phyloP scores from a whole-genome alignment of 2,329 filamentous ascomycete genomes.

The Aspergillus pseudoviridinutans region DNA sequence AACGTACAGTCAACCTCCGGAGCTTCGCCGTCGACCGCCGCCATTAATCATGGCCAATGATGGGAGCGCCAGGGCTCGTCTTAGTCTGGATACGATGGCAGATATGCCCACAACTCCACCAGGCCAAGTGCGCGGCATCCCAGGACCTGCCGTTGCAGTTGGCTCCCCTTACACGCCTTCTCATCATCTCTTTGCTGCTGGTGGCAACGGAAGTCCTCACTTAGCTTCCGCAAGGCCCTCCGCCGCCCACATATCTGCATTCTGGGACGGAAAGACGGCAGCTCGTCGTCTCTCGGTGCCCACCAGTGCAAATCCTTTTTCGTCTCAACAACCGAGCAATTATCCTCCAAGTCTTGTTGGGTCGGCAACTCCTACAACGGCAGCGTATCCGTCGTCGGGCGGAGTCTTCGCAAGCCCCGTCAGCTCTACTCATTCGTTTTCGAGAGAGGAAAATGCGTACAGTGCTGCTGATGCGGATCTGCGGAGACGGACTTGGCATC shows the following conservation, averaged over 20 bases:
- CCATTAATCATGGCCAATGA: slow-evolving; percentile 80
- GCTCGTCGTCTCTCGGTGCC: slow-evolving; percentile 78
- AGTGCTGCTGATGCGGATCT: slow-evolving; percentile 65
- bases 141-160: slow-evolving; percentile 60
- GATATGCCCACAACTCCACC: slow-evolving; percentile 63
- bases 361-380: slow-evolving; percentile 48
- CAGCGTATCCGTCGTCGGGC: slow-evolving; percentile 53
- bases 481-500: slow-evolving; percentile 87
- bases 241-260: slow-evolving; percentile 66
- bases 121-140: slow-evolving; percentile 60
- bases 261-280: slow-evolving; percentile 67
- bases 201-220: slow-evolving; percentile 66
- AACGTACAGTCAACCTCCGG: slow-evolving; percentile 59
- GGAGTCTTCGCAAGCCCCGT: slow-evolving; percentile 66
- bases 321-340: slow-evolving; percentile 56
- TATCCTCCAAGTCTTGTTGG: slow-evolving; percentile 56
- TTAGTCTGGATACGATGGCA: slow-evolving; percentile 61
- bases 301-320: slow-evolving; percentile 69
- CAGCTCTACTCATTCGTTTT: slow-evolving; percentile 52
- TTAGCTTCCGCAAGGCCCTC: slow-evolving; percentile 73
- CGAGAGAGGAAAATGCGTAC: slow-evolving; percentile 31
- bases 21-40: slow-evolving; percentile 68
- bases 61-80: slow-evolving; percentile 54
- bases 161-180: slow-evolving; percentile 82
- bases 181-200: slow-evolving; percentile 74